Evolutionary conservation across 805 yeast species (phyloP).

Genomic region (Yarrowia sp.): DNA sequence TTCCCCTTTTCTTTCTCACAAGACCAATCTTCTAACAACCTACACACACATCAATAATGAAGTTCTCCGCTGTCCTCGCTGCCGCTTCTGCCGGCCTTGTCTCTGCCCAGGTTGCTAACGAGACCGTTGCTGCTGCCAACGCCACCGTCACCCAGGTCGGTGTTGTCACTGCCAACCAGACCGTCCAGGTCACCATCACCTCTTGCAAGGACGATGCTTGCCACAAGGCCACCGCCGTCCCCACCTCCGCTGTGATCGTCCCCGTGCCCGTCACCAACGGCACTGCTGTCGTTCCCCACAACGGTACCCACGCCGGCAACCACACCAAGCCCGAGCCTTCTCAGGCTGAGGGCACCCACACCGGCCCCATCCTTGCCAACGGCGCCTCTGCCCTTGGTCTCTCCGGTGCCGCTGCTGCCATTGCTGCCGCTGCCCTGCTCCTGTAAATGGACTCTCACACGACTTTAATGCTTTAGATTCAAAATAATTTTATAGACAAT

Average conservation of each 20-base stretch:
- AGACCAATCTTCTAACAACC: background rate
- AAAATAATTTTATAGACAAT: constrained; percentile 27
- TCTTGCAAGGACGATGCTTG: constrained; percentile 22
- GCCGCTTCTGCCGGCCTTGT: constrained; percentile 15
- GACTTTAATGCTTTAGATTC: constrained; percentile 34
- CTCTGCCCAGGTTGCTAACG: constrained; percentile 13
- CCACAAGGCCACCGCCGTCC: constrained; percentile 15
- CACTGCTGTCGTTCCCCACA: background rate
- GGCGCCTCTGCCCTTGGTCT: constrained; percentile 14
- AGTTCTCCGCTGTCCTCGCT: constrained; percentile 29
- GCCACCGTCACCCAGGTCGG: constrained; percentile 32
- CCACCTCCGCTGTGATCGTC: constrained; percentile 2
- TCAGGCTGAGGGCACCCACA: constrained; percentile 8
- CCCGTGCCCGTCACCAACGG: constrained; percentile 31
- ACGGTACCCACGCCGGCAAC: constrained; percentile 22
- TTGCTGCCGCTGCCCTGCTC: constrained; percentile 30
- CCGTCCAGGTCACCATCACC: constrained; percentile 37
- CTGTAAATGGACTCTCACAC: constrained; percentile 18
- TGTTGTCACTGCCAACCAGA: constrained; percentile 31
- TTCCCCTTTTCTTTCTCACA: background rate
- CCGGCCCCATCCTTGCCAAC: constrained; percentile 16
- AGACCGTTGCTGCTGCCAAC: background rate
- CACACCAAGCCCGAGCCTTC: constrained; percentile 35
- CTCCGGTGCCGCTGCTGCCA: constrained; percentile 23
- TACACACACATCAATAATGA: constrained; percentile 17